Percentiles rank a stretch among this genome's conserved stretches.
phyloP scores from a whole-genome alignment of 805 yeast species.

The Kuraishia floccosa region DNA sequence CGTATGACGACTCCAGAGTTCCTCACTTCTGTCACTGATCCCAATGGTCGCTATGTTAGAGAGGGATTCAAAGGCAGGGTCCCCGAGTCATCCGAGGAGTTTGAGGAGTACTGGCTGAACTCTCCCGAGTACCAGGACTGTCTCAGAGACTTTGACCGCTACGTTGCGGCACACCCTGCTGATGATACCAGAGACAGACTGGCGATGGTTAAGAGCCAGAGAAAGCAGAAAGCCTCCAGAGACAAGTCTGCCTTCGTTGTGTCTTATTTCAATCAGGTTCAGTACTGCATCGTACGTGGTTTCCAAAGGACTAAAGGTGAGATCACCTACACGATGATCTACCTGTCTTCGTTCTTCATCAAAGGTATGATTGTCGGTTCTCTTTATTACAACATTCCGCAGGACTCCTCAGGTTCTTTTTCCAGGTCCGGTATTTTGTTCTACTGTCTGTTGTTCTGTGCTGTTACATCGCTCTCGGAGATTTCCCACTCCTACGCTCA shows the following conservation, averaged over 20 bases:
- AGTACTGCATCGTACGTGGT: constrained; percentile 41
- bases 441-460: constrained; percentile 48
- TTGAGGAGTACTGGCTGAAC: constrained; percentile 44
- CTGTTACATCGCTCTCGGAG: constrained; percentile 52
- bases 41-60: constrained; percentile 40
- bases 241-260: constrained; percentile 28
- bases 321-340: constrained; percentile 39
- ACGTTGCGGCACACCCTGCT: constrained; percentile 27
- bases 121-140: constrained; percentile 32
- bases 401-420: constrained; percentile 42
- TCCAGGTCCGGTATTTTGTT: constrained; percentile 56
- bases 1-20: constrained; percentile 67
- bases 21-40: constrained; percentile 59
- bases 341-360: constrained; percentile 38
- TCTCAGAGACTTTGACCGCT: constrained; percentile 24
- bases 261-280: constrained; percentile 36
- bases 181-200: constrained; percentile 24
- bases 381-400: constrained; percentile 38
- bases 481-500: constrained; percentile 46
- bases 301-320: constrained; percentile 44
- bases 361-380: constrained; percentile 55
- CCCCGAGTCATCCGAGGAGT: constrained; percentile 54
- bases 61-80: constrained; percentile 37
- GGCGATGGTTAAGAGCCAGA: constrained; percentile 25
- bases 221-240: constrained; percentile 26